phyloP scores from a whole-genome alignment of 306 rosid genomes.

The Leucaena leucocephala region DNA sequence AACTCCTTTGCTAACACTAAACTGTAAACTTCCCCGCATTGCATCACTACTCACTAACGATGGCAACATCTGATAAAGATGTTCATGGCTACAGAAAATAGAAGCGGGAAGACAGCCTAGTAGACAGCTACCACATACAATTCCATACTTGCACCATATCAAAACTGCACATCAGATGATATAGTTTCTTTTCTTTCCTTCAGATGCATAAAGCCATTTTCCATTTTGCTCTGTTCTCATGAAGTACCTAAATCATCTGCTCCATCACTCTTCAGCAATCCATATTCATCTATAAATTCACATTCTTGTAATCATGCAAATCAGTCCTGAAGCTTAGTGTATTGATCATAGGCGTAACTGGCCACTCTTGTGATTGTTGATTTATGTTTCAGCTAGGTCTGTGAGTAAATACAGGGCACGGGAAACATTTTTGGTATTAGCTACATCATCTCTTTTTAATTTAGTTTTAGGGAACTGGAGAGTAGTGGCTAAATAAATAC shows the following conservation, averaged over 20 bases:
- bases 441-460: not conserved
- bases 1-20: not conserved
- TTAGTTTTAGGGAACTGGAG: not conserved
- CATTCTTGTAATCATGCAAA: not conserved
- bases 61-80: not conserved
- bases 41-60: not conserved
- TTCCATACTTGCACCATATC: not conserved
- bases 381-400: not conserved
- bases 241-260: not conserved
- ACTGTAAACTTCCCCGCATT: not conserved
- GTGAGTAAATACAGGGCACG: not conserved
- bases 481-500: not conserved
- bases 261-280: not conserved
- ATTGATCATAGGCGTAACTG: not conserved
- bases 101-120: not conserved
- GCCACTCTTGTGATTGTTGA: not conserved
- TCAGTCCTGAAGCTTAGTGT: not conserved
- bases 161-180: constrained; percentile 11
- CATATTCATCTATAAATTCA: not conserved
- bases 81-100: not conserved
- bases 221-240: constrained; percentile 9
- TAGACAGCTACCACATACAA: not conserved
- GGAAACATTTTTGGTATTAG: not conserved
- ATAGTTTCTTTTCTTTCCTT: constrained; percentile 3
- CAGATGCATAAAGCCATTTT: constrained; percentile 7